Base-by-base conservation (phyloP, 495 filamentous ascomycete species). In the Talaromyces ruber region DNA sequence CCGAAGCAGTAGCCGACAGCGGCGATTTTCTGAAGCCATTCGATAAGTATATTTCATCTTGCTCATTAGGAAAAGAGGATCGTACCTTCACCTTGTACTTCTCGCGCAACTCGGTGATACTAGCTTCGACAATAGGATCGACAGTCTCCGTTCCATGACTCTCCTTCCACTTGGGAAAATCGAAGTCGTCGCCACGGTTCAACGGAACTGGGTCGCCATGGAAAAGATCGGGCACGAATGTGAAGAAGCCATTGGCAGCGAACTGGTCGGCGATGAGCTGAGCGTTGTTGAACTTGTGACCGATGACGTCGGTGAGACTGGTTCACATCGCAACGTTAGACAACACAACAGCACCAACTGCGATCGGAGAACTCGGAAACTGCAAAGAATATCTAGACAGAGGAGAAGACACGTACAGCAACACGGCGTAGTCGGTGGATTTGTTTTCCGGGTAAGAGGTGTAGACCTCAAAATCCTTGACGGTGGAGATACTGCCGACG, bases 231-330 rank as follows among this genome's bases (percentile, higher is more conserved):
- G 90, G 82, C 65, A 96, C 77, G 24, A 93, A 72, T 51, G 85
- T 85, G 22, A 89, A 80, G 73, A 92, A 96, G 50, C 91, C 92
- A 68, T 89, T 88, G 67, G 84, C 86, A 62, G 92, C 92, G 64
- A 82, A 91, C 70, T 91, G 87, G 76, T 95, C 91, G 62, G 90
- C 91, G 62, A 93, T 78, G 71, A 96, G 83, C 77, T 93, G 79
- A 68, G 83, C 78, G 76, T 95, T 95, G 71, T 83, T 76, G 79
- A 84, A 91, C 12, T 43, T 37, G 30, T 59, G 58, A 9, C 58
- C 58, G 30, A 59, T 24, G 24, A 59, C 34, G 26, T 59, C 58
- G 39, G 58, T 59, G 22, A 59, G 39, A 24, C 58, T 59, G n/a
- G 16, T 16, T n/a, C 14, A 43, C 34, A 9, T 39, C 14, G 34